Percentiles rank a stretch among this genome's conserved stretches.
Conservation (phyloP, 2,329 filamentous ascomycete genomes). For the Cordyceps fumosorosea region DNA sequence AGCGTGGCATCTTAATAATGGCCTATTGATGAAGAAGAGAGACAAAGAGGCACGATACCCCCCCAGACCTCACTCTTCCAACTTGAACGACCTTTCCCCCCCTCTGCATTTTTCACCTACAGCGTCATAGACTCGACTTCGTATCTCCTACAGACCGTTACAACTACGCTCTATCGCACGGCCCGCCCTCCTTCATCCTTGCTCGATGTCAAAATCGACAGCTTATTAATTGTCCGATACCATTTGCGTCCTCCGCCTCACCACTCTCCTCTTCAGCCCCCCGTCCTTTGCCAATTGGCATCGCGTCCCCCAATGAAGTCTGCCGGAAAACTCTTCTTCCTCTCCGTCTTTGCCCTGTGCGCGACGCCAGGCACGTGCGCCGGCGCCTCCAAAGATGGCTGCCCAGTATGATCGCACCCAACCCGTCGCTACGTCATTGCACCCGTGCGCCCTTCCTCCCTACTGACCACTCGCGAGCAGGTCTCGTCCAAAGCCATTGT, state of each 20-base stretch:
- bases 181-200: background rate
- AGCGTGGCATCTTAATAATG: conserved; percentile 14
- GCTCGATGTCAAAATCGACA: background rate
- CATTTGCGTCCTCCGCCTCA: background rate
- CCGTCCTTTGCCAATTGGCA: background rate
- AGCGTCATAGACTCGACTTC: background rate
- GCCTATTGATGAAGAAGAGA: background rate
- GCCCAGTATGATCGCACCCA: conserved; percentile 40
- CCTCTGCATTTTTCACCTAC: background rate
- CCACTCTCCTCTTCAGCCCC: background rate
- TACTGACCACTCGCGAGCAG: conserved; percentile 58
- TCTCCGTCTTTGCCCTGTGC: conserved; percentile 51
- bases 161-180: background rate
- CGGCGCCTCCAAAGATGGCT: conserved; percentile 37
- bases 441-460: conserved; percentile 2
- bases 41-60: background rate
- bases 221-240: conserved; percentile 8
- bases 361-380: conserved; percentile 40
- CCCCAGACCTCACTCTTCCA: background rate
- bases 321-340: conserved; percentile 48
- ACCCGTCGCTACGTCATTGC: conserved; percentile 2
- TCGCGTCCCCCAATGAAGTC: conserved; percentile 38
- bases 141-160: background rate
- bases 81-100: background rate
- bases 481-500: conserved; percentile 85